Base-by-base conservation (phyloP, 1,284 basidiomycete genomes). In the Leccinum solheimii region DNA sequence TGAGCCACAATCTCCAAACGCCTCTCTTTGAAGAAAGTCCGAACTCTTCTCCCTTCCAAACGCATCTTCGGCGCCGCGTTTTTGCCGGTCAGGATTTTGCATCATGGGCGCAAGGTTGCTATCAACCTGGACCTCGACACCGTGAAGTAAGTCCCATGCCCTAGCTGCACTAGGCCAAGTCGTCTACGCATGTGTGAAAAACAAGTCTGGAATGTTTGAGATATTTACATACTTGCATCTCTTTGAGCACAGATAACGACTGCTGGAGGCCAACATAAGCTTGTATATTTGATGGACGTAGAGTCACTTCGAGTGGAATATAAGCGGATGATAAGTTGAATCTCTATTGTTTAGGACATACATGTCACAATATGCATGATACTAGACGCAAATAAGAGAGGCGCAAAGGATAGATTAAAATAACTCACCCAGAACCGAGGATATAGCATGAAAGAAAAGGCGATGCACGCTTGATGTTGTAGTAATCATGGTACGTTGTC, bases 321-420 rank as follows among this genome's bases (percentile, higher is more conserved):
- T 60, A n/a, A 66, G 64, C 16, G 58, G 45, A 40, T 49, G 36
- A 23, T 38, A 43, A 16, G 11, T 45, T 21, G 19, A 7, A 50
- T 19, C 19, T 8, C 6, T 30, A 21, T 23, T 9, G 60, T 55
- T 43, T 32, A 68, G 56, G 61, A 58, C 86, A 66, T 73, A 91
- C 91, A 71, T n/a, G 87, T 88, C 61, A 90, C 79, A 45, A 91
- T 84, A 69, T 94, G 91, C 87, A 94, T 92, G 68, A 94, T 91
- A 40, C 91, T 92, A 65, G 10, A 67, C 43, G 58, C 21, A 53
- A n/a, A 56, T 49, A 62, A 62, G 56, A 58, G 60, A 50, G 23
- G 58, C 3, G 53, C 5, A 26, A 36, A 10, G 34, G 49, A 57
- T 34, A 11, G 2, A 23, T 54, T 19, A 21, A 58, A 51, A 49